phyloP scores from a whole-genome alignment of 1,284 basidiomycete genomes.

The Entoloma clypeatum region DNA sequence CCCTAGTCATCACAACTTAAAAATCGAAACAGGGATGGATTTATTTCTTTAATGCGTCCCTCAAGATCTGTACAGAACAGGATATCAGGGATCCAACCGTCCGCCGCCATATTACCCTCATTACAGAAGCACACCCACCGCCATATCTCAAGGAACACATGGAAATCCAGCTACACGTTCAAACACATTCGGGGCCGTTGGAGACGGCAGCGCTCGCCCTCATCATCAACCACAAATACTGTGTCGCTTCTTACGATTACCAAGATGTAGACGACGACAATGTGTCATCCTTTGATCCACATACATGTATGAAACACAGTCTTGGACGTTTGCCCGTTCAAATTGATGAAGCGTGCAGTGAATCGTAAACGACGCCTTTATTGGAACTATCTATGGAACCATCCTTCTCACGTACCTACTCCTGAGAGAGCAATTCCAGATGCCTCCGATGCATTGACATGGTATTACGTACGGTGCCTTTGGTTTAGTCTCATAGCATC shows the following conservation, averaged over 20 bases:
- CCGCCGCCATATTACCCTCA: slow-evolving; percentile 26
- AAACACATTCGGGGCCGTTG: slow-evolving; percentile 16
- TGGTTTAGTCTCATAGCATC: no score
- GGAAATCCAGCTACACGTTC: slow-evolving; percentile 38
- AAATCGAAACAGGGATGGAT: slow-evolving; percentile 38
- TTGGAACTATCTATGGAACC: slow-evolving; percentile 48
- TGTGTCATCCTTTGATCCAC: slow-evolving; percentile 23
- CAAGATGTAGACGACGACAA: slow-evolving; percentile 30
- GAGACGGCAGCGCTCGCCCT: slow-evolving; percentile 27
- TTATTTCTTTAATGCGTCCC: slow-evolving; percentile 41
- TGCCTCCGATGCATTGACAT: slow-evolving; percentile 46
- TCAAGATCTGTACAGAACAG: slow-evolving; percentile 43
- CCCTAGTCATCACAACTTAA: slow-evolving; percentile 20
- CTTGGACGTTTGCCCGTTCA: not conserved
- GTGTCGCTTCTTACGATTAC: slow-evolving; percentile 36
- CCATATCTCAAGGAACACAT: slow-evolving; percentile 32
- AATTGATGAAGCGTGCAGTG: slow-evolving; percentile 26
- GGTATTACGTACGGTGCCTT: slow-evolving; percentile 39
- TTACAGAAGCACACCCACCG: slow-evolving; percentile 25
- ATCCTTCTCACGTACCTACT: slow-evolving; percentile 41
- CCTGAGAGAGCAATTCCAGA: slow-evolving; percentile 40
- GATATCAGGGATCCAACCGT: slow-evolving; percentile 39
- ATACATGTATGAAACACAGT: slow-evolving; percentile 21
- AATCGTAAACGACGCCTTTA: slow-evolving; percentile 44
- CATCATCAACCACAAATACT: slow-evolving; percentile 38